Evolutionary conservation across 2,329 filamentous ascomycete genomes (phyloP), one percentile per base, ranked within the genome.

Genomic region (Tolypocladium ovalisporum): DNA sequence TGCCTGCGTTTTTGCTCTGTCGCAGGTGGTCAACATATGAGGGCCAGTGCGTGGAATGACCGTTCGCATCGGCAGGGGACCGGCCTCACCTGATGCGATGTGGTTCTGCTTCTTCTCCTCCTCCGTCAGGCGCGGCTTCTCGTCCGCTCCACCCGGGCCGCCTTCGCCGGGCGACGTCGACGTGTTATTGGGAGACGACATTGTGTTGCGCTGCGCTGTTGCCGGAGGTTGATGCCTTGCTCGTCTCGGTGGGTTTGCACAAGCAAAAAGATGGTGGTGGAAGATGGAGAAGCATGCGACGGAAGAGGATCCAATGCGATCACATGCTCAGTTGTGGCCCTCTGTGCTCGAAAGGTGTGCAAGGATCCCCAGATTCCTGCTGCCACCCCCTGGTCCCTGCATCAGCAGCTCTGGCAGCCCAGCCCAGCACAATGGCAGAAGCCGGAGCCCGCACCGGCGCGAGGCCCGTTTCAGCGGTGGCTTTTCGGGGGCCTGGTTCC

Each of bases 81-180:
- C 19, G n/a, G 60, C 67, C 54, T 12, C 73, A 79, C 78, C 78
- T 60, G 78, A 80, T 55, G 76, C 76, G 60, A 81, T 79, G 62
- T 81, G 78, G 56, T 81, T 81, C 63, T 79, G 76, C 65, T 80
- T 80, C 71, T 80, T 81, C 65, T 80, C 77, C 54, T 78, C 76
- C 58, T 80, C 77, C 7, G 78, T 80, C 36, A 81, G 69, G 39
- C 78, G 76, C 44, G 76, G 76, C 68, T 78, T 80, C 54, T 79
- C 78, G 32, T 80, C 76, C 22, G 63, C 64, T 35, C 61, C 64
- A 19, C 62, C 57, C 10, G 57, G 59, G 56, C 55, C 62, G 44
- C 58, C 61, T 39, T 61, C 61, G 27, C 56, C 54, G 4, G 62
- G 59, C n/a, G 61, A 60, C 42, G 56, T 53, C 12, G 58, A 57